Percentiles rank a stretch among this genome's conserved stretches.
These are phyloP conservation scores for Syzygium aromaticum DNA, from an alignment of 345 rosid species.

Conservation along the genomic window DNA sequence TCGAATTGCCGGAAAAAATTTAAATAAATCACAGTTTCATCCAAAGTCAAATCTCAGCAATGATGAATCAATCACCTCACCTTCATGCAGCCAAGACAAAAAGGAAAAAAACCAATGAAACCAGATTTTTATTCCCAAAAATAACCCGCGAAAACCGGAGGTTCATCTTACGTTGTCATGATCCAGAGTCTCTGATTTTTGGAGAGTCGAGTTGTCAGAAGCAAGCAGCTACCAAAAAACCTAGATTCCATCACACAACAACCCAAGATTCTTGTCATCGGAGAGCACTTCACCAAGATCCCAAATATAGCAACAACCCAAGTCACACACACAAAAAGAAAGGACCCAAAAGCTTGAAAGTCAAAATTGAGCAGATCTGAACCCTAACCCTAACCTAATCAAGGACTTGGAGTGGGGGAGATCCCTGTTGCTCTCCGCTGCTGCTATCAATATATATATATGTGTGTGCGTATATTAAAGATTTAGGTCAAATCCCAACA, in stretches of 20 bases:
- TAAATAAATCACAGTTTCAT: not conserved
- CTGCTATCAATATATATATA: not conserved
- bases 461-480: not conserved
- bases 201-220: not conserved
- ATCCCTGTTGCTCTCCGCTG: not conserved
- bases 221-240: not conserved
- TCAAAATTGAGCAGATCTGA: not conserved
- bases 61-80: too few species aligned
- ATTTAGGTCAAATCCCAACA: not conserved
- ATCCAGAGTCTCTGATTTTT: not conserved
- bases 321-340: not conserved
- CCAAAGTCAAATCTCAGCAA: not conserved
- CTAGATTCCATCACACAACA: not conserved
- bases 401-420: not conserved
- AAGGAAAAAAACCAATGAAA: not conserved
- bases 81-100: too few species aligned
- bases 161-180: not conserved
- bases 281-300: not conserved
- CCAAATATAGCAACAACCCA: not conserved
- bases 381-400: not conserved
- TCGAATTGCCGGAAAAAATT: not conserved
- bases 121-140: not conserved
- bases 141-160: not conserved
- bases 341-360: not conserved
- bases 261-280: not conserved